A percentile compares a stretch with the other conserved stretches of the same genome.
Conservation (phyloP, 768 basidiomycete genomes). For the Melanogaster broomeanus region DNA sequence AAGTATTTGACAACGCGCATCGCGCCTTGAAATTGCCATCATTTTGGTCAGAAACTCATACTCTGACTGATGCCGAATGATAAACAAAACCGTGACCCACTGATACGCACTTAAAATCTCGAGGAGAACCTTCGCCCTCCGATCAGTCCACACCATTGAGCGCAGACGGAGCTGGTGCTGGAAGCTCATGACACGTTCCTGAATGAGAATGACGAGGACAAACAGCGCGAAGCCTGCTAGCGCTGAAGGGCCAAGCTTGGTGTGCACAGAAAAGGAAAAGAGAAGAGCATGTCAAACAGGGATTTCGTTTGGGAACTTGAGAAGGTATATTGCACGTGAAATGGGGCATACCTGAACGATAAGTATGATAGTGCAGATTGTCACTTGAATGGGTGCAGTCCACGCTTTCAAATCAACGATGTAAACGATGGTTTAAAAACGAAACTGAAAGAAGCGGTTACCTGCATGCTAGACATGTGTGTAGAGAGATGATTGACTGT, state of each 20-base stretch:
- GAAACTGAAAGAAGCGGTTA: slow-evolving; percentile 11
- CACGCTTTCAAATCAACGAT: slow-evolving; percentile 40
- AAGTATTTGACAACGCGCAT: slow-evolving; percentile 82
- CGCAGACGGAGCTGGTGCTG: slow-evolving; percentile 53
- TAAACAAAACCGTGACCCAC: not conserved
- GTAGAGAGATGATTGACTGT: not conserved
- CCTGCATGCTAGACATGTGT: slow-evolving; percentile 40
- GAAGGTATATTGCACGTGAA: no score
- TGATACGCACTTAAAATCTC: slow-evolving; percentile 54
- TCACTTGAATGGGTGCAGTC: slow-evolving; percentile 70
- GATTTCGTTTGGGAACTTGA: no score
- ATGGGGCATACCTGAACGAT: slow-evolving; percentile 46
- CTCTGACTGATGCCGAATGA: no score
- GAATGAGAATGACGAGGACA: slow-evolving; percentile 59
- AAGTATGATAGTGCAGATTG: slow-evolving; percentile 60
- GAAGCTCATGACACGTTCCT: slow-evolving; percentile 61
- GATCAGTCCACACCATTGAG: slow-evolving; percentile 65
- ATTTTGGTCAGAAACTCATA: no score
- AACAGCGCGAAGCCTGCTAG: slow-evolving; percentile 72
- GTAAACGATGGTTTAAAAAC: not conserved
- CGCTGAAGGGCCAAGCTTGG: slow-evolving; percentile 67
- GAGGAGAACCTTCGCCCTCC: slow-evolving; percentile 60
- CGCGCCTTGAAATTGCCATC: slow-evolving; percentile 35
- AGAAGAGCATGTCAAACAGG: no score
- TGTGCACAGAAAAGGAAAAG: not conserved